Conservation (phyloP, 192 early-diverging fungal species). For the Backusella parvicylindrica region DNA sequence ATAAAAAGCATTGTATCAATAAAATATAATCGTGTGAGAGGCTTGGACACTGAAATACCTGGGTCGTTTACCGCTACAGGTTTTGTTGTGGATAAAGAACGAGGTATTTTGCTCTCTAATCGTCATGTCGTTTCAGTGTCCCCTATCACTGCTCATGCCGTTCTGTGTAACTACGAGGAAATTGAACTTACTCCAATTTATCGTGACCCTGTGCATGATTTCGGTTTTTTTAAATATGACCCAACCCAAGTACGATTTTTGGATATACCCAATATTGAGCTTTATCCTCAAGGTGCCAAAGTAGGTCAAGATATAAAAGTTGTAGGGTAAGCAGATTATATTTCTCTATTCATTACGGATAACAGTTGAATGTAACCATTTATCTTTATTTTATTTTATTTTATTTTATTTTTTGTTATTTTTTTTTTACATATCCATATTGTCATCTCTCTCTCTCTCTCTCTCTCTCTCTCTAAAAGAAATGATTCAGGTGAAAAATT, state of each 20-base stretch:
- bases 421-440: neutral
- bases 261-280: conserved; percentile 57
- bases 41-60: conserved; percentile 72
- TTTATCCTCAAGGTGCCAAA: conserved; percentile 61
- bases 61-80: conserved; percentile 68
- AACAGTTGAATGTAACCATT: too few species aligned
- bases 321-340: conserved; percentile 44
- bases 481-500: conserved; percentile 80
- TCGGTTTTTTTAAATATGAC: conserved; percentile 77
- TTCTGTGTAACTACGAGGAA: conserved; percentile 75
- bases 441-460: neutral
- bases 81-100: conserved; percentile 72
- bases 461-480: neutral
- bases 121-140: conserved; percentile 73
- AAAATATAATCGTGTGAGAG: conserved; percentile 65
- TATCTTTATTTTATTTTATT: neutral
- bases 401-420: neutral
- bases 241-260: conserved; percentile 60
- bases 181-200: conserved; percentile 69
- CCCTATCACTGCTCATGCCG: conserved; percentile 65
- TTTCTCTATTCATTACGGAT: neutral
- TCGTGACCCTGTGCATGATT: conserved; percentile 82
- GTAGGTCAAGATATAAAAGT: conserved; percentile 76
- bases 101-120: conserved; percentile 74
- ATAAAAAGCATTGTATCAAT: conserved; percentile 76